phyloP scores from a whole-genome alignment of 108 stramenopile species.

The Cyclotella cryptica region DNA sequence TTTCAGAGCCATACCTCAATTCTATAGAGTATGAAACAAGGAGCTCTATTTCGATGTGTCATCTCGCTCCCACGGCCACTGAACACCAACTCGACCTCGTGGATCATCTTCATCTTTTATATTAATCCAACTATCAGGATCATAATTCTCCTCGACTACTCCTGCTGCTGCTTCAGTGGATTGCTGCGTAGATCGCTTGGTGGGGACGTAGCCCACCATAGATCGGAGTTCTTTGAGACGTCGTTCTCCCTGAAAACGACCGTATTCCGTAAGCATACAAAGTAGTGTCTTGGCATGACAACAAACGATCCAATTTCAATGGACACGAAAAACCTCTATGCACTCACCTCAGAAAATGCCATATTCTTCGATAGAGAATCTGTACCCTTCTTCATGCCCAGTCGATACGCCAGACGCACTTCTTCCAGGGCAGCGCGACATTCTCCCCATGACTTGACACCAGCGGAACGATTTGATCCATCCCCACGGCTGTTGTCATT shows the following conservation, averaged over 20 bases:
- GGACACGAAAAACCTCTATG: neutral
- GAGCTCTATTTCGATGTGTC: neutral
- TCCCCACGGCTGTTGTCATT: neutral
- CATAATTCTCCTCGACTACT: conserved; percentile 26
- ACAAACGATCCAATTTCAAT: no score
- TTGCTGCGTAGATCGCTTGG: conserved; percentile 9
- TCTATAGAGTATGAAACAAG: no score
- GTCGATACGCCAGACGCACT: conserved; percentile 40
- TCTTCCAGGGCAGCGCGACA: conserved; percentile 61
- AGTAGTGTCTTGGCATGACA: no score
- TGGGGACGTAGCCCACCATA: conserved; percentile 57
- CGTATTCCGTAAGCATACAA: neutral
- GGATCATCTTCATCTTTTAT: conserved; percentile 76
- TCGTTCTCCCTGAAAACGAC: conserved; percentile 59
- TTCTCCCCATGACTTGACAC: conserved; percentile 47
- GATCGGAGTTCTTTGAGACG: conserved; percentile 58
- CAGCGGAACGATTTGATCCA: neutral
- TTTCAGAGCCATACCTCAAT: no score
- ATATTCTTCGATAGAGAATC: conserved; percentile 64
- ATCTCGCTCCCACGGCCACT: conserved; percentile 74
- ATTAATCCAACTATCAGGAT: conserved; percentile 78
- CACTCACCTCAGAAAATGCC: conserved; percentile 56
- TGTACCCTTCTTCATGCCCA: conserved; percentile 41
- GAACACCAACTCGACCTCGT: conserved; percentile 76
- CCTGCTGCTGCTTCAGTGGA: neutral